Percentiles rank a stretch among this genome's conserved stretches.
phyloP scores from a whole-genome alignment of 257 asterid species.

The Scutellaria galericulata region DNA sequence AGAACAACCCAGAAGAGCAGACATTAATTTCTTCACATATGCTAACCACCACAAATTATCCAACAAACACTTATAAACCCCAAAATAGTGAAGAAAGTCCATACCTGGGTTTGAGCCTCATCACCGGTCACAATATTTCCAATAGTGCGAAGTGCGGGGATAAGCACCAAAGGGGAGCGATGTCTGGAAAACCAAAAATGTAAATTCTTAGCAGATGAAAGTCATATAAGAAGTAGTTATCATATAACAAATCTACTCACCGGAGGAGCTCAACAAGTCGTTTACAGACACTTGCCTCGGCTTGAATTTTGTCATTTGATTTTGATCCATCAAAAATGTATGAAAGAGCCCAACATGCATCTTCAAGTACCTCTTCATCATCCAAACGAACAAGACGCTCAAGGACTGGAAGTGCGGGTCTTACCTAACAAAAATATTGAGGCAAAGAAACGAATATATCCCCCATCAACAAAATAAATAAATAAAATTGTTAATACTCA shows the following conservation, averaged over 20 bases:
- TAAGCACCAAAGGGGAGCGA: conserved; percentile 88
- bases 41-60: neutral
- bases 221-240: no score
- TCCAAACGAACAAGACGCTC: conserved; percentile 70
- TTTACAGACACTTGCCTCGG: conserved; percentile 72
- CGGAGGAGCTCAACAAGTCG: conserved; percentile 83
- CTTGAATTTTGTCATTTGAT: conserved; percentile 73
- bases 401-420: conserved; percentile 87
- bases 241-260: conserved; percentile 48
- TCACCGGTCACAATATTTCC: conserved; percentile 97
- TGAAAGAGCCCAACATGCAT: conserved; percentile 98
- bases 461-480: neutral
- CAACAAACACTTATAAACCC: conserved; percentile 10
- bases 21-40: no score
- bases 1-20: no score
- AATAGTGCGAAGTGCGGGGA: conserved; percentile 93
- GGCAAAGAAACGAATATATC: neutral
- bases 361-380: conserved; percentile 93
- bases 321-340: conserved; percentile 93
- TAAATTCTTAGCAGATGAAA: conserved; percentile 12
- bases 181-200: conserved; percentile 54
- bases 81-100: neutral
- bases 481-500: no score
- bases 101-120: conserved; percentile 85
- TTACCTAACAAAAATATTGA: conserved; percentile 52